Conservation (phyloP, 2,329 filamentous ascomycete species). For the Thelonectria rubi region DNA sequence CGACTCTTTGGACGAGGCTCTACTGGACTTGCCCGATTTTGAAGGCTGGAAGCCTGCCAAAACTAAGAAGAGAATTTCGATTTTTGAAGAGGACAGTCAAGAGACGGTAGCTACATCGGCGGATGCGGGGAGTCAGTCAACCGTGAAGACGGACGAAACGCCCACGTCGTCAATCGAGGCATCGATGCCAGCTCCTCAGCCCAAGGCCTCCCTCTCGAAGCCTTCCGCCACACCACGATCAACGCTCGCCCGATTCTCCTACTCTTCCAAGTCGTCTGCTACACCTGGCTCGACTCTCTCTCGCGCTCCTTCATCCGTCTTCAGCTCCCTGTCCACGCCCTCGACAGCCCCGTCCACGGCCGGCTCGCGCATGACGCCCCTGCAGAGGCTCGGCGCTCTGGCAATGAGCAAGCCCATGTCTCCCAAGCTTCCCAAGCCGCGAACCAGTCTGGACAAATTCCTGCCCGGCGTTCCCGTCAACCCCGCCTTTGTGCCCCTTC, state of each 20-base stretch:
- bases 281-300: slow-evolving; percentile 51
- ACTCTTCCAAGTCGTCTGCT: slow-evolving; percentile 39
- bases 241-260: slow-evolving; percentile 48
- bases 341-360: slow-evolving; percentile 56
- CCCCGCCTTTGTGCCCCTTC: slow-evolving; percentile 64
- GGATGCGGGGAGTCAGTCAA: slow-evolving; percentile 37
- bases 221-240: slow-evolving; percentile 43
- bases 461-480: slow-evolving; percentile 56
- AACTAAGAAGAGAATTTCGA: slow-evolving; percentile 49
- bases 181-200: slow-evolving; percentile 44
- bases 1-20: slow-evolving; percentile 65
- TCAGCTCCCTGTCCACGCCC: slow-evolving; percentile 48
- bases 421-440: slow-evolving; percentile 44
- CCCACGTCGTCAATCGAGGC: slow-evolving; percentile 37
- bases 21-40: slow-evolving; percentile 61
- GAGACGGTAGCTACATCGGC: slow-evolving; percentile 30
- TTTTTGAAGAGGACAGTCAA: slow-evolving; percentile 57
- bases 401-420: slow-evolving; percentile 48
- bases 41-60: slow-evolving; percentile 57
- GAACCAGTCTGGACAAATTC: slow-evolving; percentile 37
- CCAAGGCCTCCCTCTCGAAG: slow-evolving; percentile 31
- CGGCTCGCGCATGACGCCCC: slow-evolving; percentile 58
- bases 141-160: slow-evolving; percentile 32
- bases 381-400: slow-evolving; percentile 62
- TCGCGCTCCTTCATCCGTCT: slow-evolving; percentile 46